phyloP scores from a whole-genome alignment of 148 eudicot species.

The Fallopia convolvulus region DNA sequence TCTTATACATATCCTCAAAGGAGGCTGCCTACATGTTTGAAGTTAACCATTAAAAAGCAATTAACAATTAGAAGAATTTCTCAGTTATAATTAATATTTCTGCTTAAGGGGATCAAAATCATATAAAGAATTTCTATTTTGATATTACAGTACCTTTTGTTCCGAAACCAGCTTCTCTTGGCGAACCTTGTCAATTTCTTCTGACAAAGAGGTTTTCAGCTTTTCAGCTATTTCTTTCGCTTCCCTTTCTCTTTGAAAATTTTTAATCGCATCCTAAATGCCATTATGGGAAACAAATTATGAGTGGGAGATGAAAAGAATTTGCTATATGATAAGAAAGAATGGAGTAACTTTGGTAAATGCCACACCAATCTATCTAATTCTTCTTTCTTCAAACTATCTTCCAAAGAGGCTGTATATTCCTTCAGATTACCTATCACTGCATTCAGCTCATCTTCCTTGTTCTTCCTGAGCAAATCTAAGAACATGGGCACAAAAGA shows the following conservation, averaged over 20 bases:
- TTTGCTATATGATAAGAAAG: neutral
- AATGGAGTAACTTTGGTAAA: neutral
- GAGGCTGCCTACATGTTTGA: constrained; percentile 33
- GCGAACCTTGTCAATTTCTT: constrained; percentile 44
- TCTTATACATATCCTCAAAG: constrained; percentile 53
- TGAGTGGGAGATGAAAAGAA: neutral
- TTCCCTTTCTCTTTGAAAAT: constrained; percentile 45
- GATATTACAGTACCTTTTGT: constrained; percentile 34
- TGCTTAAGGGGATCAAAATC: too few species aligned
- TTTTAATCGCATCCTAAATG: constrained; percentile 40
- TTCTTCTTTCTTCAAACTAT: constrained; percentile 36
- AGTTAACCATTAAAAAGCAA: neutral
- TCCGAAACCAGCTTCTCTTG: constrained; percentile 43
- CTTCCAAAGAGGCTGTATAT: constrained; percentile 31
- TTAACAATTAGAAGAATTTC: neutral
- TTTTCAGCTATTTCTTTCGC: constrained; percentile 45
- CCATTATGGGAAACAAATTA: constrained; percentile 7
- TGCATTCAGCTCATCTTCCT: constrained; percentile 49
- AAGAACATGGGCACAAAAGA: constrained; percentile 5
- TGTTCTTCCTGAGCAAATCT: constrained; percentile 41
- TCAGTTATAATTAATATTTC: neutral
- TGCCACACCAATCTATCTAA: constrained; percentile 48
- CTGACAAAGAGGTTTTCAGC: constrained; percentile 30
- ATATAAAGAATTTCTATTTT: neutral
- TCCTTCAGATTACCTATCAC: constrained; percentile 28